These are phyloP conservation scores for Polyplosphaeria fusca DNA, from an alignment of 495 filamentous ascomycete species.

Conservation along the genomic window DNA sequence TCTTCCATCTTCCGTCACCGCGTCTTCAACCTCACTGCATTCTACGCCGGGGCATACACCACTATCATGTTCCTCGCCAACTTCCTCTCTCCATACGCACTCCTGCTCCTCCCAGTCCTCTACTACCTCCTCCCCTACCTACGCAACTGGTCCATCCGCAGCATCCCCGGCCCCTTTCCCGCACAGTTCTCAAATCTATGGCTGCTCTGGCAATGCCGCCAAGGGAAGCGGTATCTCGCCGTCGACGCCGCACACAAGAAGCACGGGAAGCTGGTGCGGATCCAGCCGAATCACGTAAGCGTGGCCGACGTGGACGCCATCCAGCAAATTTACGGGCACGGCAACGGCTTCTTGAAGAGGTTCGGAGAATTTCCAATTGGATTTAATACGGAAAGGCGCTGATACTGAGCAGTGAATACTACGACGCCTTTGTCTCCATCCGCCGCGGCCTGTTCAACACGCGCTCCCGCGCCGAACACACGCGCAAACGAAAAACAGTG, in stretches of 20 bases:
- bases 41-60: not conserved
- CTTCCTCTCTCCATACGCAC: slow-evolving; percentile 58
- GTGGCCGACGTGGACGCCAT: slow-evolving; percentile 61
- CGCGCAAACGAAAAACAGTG: slow-evolving; percentile 85
- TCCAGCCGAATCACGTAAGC: slow-evolving; percentile 58
- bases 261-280: slow-evolving; percentile 57
- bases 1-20: not conserved
- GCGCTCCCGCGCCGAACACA: slow-evolving; percentile 75
- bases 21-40: not conserved
- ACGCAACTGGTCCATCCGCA: slow-evolving; percentile 57
- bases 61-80: slow-evolving; percentile 46
- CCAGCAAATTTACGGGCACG: slow-evolving; percentile 53
- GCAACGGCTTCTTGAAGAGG: slow-evolving; percentile 46
- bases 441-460: slow-evolving; percentile 87
- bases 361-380: slow-evolving; percentile 16
- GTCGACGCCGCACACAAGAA: slow-evolving; percentile 75
- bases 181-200: slow-evolving; percentile 74
- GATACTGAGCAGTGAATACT: slow-evolving; percentile 60
- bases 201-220: slow-evolving; percentile 66
- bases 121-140: slow-evolving; percentile 73
- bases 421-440: slow-evolving; percentile 89
- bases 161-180: slow-evolving; percentile 67
- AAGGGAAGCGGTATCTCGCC: slow-evolving; percentile 62
- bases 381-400: not conserved
- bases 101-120: slow-evolving; percentile 49